Percentiles rank a stretch among this genome's conserved stretches.
These are phyloP conservation scores for Glonium stellatum DNA, from an alignment of 495 filamentous ascomycete species.

Conservation along the genomic window DNA sequence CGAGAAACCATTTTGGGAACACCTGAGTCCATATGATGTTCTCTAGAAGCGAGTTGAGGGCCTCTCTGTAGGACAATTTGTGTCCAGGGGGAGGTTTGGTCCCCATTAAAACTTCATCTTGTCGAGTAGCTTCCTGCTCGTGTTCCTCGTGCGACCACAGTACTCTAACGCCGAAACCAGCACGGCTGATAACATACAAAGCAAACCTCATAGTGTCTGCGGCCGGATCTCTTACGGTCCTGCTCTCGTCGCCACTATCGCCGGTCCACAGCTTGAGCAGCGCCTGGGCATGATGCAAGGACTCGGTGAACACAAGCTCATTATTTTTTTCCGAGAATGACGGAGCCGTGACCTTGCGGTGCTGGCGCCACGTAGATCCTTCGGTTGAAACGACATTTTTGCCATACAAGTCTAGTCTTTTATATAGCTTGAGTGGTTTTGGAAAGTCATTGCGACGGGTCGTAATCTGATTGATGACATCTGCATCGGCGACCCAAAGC, in stretches of 20 bases:
- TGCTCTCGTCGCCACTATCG: conserved; percentile 31
- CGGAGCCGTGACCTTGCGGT: conserved; percentile 60
- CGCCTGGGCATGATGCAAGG: conserved; percentile 49
- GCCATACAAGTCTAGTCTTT: conserved; percentile 54
- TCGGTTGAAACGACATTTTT: conserved; percentile 59
- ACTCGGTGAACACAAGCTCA: conserved; percentile 54
- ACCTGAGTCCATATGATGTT: conserved; percentile 50
- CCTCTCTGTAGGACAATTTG: conserved; percentile 52
- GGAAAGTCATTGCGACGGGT: conserved; percentile 58
- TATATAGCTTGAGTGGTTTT: conserved; percentile 55
- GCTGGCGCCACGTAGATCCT: conserved; percentile 55
- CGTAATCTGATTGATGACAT: conserved; percentile 54
- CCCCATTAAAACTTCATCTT: conserved; percentile 29
- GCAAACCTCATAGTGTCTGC: conserved; percentile 56
- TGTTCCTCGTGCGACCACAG: conserved; percentile 48
- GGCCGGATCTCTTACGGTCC: conserved; percentile 46
- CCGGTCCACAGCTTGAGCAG: conserved; percentile 49
- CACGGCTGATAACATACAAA: conserved; percentile 61
- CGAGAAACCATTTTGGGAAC: conserved; percentile 43
- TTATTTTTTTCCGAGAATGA: conserved; percentile 70
- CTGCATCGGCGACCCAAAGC: conserved; percentile 49
- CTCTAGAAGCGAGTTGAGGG: conserved; percentile 46
- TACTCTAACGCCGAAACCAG: conserved; percentile 56
- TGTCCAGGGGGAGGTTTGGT: conserved; percentile 46
- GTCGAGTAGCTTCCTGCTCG: conserved; percentile 22